These are phyloP conservation scores for Saturnispora diversa DNA, from an alignment of 805 yeast genomes.

Conservation along the genomic window DNA sequence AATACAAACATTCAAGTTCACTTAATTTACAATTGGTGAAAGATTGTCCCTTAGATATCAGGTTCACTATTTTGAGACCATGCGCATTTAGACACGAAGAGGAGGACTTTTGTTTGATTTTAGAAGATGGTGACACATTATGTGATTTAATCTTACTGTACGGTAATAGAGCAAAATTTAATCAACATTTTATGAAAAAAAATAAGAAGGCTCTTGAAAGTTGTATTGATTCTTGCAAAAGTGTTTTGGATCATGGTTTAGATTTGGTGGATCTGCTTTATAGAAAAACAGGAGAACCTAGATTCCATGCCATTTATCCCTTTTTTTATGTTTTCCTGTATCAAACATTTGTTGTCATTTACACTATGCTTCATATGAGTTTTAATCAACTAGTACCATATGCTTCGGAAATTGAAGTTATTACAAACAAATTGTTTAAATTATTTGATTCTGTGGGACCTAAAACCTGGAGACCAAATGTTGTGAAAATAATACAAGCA, in stretches of 20 bases:
- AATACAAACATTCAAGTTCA: not conserved
- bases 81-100: constrained; percentile 20
- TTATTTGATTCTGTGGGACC: constrained; percentile 25
- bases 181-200: constrained; percentile 42
- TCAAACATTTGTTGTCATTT: constrained; percentile 45
- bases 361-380: constrained; percentile 40
- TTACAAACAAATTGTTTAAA: constrained; percentile 25
- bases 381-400: constrained; percentile 26
- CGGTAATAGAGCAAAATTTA: constrained; percentile 43
- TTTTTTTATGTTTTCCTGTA: constrained; percentile 42
- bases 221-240: constrained; percentile 32
- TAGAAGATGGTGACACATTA: constrained; percentile 32
- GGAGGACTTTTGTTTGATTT: constrained; percentile 23
- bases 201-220: constrained; percentile 31
- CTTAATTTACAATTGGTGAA: constrained; percentile 18
- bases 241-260: constrained; percentile 32
- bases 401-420: constrained; percentile 21
- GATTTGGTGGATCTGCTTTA: constrained; percentile 29
- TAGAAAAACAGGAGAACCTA: constrained; percentile 22
- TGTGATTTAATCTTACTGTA: constrained; percentile 41
- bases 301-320: constrained; percentile 36
- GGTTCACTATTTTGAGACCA: constrained; percentile 26
- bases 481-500: constrained; percentile 26
- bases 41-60: constrained; percentile 27
- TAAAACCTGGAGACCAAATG: constrained; percentile 26